Evolutionary conservation across 2,329 filamentous ascomycete species (phyloP).

Genomic region (Neofusicoccum kwambonambiense): DNA sequence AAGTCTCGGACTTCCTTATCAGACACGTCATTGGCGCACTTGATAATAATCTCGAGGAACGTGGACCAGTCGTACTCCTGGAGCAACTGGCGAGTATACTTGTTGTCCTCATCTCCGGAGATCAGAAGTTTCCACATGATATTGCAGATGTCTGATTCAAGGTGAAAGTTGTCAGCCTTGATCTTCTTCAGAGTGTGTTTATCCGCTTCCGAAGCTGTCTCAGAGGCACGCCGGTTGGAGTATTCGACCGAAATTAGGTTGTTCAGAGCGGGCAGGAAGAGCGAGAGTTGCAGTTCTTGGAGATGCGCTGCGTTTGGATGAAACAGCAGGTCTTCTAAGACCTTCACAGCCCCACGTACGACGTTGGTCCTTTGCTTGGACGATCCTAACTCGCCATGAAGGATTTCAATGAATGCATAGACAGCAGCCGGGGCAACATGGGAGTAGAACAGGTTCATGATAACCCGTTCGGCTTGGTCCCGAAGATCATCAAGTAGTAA

Average conservation of each 20-base stretch:
- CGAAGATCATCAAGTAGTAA: slow-evolving; percentile 61
- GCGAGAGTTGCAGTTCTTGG: slow-evolving; percentile 18
- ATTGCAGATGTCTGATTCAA: slow-evolving; percentile 15
- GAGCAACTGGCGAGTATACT: slow-evolving; percentile 13
- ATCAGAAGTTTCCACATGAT: slow-evolving; percentile 16
- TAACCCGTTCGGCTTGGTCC: slow-evolving; percentile 66
- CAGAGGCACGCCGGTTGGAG: not conserved
- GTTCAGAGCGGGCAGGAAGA: slow-evolving; percentile 19
- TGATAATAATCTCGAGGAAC: slow-evolving; percentile 14
- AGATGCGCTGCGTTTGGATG: slow-evolving; percentile 16
- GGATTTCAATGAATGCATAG: slow-evolving; percentile 61
- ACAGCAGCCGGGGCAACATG: slow-evolving; percentile 71
- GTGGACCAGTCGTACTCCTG: slow-evolving; percentile 13
- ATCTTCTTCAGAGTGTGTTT: not conserved
- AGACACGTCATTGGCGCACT: slow-evolving; percentile 11
- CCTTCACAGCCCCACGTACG: slow-evolving; percentile 61
- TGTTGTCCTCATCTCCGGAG: slow-evolving; percentile 2
- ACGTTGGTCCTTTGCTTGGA: slow-evolving; percentile 33
- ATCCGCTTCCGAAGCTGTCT: not conserved
- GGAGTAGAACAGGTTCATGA: slow-evolving; percentile 69
- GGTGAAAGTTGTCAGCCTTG: slow-evolving; percentile 10
- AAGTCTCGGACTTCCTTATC: slow-evolving; percentile 14
- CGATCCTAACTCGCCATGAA: slow-evolving; percentile 44
- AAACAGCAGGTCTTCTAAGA: slow-evolving; percentile 41
- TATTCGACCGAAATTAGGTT: slow-evolving; percentile 9